A percentile compares a stretch with the other conserved stretches of the same genome.
Conservation (phyloP, 2,329 filamentous ascomycete genomes). For the Aureobasidium pullulans region DNA sequence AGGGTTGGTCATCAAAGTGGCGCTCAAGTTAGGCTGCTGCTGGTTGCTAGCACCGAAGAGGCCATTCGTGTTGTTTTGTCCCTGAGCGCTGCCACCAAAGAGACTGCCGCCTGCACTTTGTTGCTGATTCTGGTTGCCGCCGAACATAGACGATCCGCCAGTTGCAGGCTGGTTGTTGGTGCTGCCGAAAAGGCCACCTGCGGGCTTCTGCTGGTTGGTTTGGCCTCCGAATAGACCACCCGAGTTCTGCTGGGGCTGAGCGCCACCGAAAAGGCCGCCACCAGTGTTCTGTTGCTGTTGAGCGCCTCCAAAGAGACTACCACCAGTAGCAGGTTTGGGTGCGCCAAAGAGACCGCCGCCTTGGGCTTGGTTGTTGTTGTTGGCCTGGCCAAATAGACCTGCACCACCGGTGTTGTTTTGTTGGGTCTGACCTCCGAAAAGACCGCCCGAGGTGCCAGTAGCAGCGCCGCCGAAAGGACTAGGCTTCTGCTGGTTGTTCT, state of each 20-base stretch:
- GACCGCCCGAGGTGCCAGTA: not conserved
- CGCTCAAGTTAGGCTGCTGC: slow-evolving; percentile 53
- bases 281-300: slow-evolving; percentile 25
- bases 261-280: slow-evolving; percentile 30
- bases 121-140: slow-evolving; percentile 30
- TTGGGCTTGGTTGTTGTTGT: slow-evolving; percentile 21
- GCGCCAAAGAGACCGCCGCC: slow-evolving; percentile 30
- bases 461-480: slow-evolving; percentile 21
- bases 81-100: slow-evolving; percentile 36
- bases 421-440: slow-evolving; percentile 17
- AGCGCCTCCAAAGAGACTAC: slow-evolving; percentile 27
- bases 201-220: slow-evolving; percentile 33
- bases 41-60: slow-evolving; percentile 49
- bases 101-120: slow-evolving; percentile 26
- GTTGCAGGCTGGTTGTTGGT: slow-evolving; percentile 10
- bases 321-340: slow-evolving; percentile 25
- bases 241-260: slow-evolving; percentile 41
- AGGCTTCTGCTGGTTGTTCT: slow-evolving; percentile 19
- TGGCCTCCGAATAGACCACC: slow-evolving; percentile 41
- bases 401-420: slow-evolving; percentile 16
- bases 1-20: slow-evolving; percentile 77
- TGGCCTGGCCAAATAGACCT: slow-evolving; percentile 17
- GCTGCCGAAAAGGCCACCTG: slow-evolving; percentile 13
- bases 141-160: slow-evolving; percentile 24
- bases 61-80: slow-evolving; percentile 37